Base-by-base conservation (phyloP, 2,329 filamentous ascomycete genomes). In the Sporothrix protearum region DNA sequence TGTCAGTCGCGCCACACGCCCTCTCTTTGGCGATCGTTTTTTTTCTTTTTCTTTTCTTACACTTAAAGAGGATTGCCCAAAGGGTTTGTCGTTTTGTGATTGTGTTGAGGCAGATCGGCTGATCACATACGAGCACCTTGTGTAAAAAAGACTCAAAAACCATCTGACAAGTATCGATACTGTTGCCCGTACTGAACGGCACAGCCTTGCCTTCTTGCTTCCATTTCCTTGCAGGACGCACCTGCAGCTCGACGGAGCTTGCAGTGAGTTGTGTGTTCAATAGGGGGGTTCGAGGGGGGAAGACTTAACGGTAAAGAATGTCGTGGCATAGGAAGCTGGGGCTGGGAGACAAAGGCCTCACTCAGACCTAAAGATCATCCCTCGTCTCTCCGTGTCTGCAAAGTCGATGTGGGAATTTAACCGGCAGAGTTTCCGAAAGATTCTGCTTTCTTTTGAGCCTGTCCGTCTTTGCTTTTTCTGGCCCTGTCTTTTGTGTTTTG, bases 201-300 rank as follows among this genome's bases (percentile, higher is more conserved):
- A 30, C 64, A 30, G 22, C 36, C 61, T 45, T 66, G 19, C 25
- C 47, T 59, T 25, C 49, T 64, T 45, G 28, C n/a, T 33, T 55
- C 42, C 49, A 19, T 68, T 45, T 16, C 25, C 10, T 36, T 33
- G 16, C 19, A 51, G 16, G 33, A 33, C 36, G 19, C 25, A 36
- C 45, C 42, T 49, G 63, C 25, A 67, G 25, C 16, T 33, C 28
- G 22, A 49, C 42, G 63, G 63, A 51, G 63, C 47, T 49, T 67
- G 63, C 63, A 67, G 63, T 42, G 42, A 64, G 42, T 66, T 33
- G 33, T 66, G 63, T 49, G 25, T 16, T 66, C 63, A 66, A 49
- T 14, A 66, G 63, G 63, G 63, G 63, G 39, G 22, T 7, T 42
- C 25, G 45, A 5, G 39, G 61, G 14, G 9, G 25, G n/a, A n/a